These are phyloP conservation scores for Umbilicaria muhlenbergii DNA, from an alignment of 495 filamentous ascomycete genomes.

Conservation along the genomic window DNA sequence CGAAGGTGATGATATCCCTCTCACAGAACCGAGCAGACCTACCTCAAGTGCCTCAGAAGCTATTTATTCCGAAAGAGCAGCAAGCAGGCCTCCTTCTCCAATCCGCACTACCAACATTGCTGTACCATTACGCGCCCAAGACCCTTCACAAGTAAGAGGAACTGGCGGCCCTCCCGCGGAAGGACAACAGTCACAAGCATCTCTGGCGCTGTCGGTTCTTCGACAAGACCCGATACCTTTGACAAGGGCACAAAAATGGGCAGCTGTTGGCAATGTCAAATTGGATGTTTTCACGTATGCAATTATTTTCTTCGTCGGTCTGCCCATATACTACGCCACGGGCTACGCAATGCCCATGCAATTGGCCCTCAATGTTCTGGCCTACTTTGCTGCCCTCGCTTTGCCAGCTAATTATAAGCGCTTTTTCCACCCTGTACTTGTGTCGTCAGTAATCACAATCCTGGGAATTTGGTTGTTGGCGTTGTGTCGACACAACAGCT, in stretches of 20 bases:
- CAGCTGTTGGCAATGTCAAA: constrained; percentile 20
- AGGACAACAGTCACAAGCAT: constrained; percentile 1
- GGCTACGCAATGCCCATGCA: constrained; percentile 39
- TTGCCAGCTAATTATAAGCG: constrained; percentile 27
- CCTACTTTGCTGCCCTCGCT: constrained; percentile 29
- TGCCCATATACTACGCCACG: constrained; percentile 31
- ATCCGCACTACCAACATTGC: constrained; percentile 1
- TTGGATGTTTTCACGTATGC: constrained; percentile 26
- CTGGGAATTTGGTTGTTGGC: constrained; percentile 30
- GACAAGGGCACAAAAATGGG: constrained; percentile 29
- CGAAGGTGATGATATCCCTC: constrained; percentile 22
- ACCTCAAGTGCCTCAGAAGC: neutral
- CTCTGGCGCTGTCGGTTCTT: neutral
- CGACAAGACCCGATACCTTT: constrained; percentile 23
- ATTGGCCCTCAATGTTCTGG: constrained; percentile 28
- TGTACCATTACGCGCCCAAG: constrained; percentile 18
- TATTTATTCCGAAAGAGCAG: neutral
- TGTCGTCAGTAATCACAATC: constrained; percentile 29
- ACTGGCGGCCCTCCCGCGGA: constrained; percentile 23
- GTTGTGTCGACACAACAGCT: constrained; percentile 16
- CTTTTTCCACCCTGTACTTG: constrained; percentile 35
- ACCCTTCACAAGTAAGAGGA: constrained; percentile 21
- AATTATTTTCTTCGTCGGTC: constrained; percentile 27
- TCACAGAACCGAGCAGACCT: constrained; percentile 7
- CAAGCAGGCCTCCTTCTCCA: neutral